Base-by-base conservation (phyloP, 2,329 filamentous ascomycete genomes). In the Huntiella bhutanensis region DNA sequence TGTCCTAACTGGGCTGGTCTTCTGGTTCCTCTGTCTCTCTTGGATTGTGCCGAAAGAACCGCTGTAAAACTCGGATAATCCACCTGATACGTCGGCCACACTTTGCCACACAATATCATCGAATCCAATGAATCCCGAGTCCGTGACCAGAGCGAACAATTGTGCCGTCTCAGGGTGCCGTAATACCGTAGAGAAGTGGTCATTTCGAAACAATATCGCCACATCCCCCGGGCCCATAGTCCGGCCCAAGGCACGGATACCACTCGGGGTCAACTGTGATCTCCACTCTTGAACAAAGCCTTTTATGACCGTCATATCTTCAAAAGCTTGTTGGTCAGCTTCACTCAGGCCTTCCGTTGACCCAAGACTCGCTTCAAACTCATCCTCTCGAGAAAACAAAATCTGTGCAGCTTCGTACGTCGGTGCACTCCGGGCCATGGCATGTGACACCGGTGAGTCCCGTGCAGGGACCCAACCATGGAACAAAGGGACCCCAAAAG, bases 51-150 rank as follows among this genome's bases (percentile, higher is more conserved):
- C 74, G 60, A 96, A 96, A 56, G 96, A 87, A 1, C 91, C 91
- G 0, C 86, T 85, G 54, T 85, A 84, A 55, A 92, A 85, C 57
- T 87, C 82, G 2, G 83, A 78, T 11, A 73, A 73, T 55, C 82
- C 80, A 5, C 91, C 91, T 44, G 79, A 91, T 16, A 94, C 79
- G 55, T 96, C 88, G 1, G 82, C 80, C 2, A 98, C 68, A 7
- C 81, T 91, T 61, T 98, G 91, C 91, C 91, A 98, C 0, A 98
- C 84, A 10, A 98, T 77, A 58, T 96, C 88, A 12, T 86, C 80
- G 54, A 95, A 85, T 7, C 70, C 73, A 8, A 81, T 78, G 56
- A 93, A 98, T 1, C 91, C 91, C 19, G 85, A 82, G 58, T 98
- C 91, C 0, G 91, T 96, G 11, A 98, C 86, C 3, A 98, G 65